Evolutionary conservation across 2,329 filamentous ascomycete species (phyloP).

Genomic region (Cordyceps militaris): DNA sequence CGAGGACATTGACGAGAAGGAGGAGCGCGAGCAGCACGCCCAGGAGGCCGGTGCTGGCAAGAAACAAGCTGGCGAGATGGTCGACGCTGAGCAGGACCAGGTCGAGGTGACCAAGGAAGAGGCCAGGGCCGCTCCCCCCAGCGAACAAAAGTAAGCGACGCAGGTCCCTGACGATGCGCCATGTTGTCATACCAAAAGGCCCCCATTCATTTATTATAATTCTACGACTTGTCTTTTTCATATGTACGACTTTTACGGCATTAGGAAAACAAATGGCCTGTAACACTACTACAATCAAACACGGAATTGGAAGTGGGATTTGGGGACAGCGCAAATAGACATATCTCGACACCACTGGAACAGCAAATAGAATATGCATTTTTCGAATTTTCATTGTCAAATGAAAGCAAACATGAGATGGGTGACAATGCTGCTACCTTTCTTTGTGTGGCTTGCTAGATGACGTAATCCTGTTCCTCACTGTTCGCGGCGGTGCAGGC

Average conservation of each 20-base stretch:
- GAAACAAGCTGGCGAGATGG: slow-evolving; percentile 46
- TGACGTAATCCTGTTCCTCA: slow-evolving; percentile 5
- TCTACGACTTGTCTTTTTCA: slow-evolving; percentile 14
- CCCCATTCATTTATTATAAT: slow-evolving; percentile 12
- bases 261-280: slow-evolving; percentile 10
- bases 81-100: slow-evolving; percentile 38
- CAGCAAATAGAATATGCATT: slow-evolving; percentile 14
- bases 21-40: slow-evolving; percentile 56
- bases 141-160: slow-evolving; percentile 10
- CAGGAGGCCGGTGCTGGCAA: slow-evolving; percentile 41
- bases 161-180: neutral
- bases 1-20: slow-evolving; percentile 92
- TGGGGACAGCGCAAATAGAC: slow-evolving; percentile 14
- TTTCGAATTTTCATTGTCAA: neutral
- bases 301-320: slow-evolving; percentile 10
- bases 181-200: neutral
- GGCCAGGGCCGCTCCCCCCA: neutral
- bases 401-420: neutral
- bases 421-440: neutral
- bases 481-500: neutral
- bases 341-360: slow-evolving; percentile 14
- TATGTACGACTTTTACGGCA: slow-evolving; percentile 15
- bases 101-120: neutral
- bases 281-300: slow-evolving; percentile 12
- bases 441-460: neutral